Conservation (phyloP, 139 green algal genomes). For the Closterium sp. region DNA sequence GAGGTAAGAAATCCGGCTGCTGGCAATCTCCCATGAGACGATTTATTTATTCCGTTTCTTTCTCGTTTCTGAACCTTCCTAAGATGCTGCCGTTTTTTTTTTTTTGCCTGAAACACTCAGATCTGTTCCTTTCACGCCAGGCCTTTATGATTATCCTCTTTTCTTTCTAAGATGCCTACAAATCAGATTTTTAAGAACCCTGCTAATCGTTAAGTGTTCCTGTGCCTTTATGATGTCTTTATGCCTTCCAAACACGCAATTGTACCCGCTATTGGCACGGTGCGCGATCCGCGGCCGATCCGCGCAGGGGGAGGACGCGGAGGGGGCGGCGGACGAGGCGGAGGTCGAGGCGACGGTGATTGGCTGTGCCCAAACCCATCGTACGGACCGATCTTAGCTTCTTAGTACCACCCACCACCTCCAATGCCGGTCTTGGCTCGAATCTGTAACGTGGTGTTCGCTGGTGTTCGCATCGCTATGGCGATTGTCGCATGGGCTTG, state of each 20-base stretch:
- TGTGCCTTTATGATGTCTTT: neutral
- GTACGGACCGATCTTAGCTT: neutral
- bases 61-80: too few relatives aligned
- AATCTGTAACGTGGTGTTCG: neutral
- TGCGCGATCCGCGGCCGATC: neutral
- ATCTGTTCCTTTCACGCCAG: too few relatives aligned
- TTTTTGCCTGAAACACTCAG: too few relatives aligned
- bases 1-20: neutral
- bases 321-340: neutral
- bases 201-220: neutral
- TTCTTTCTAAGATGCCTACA: too few relatives aligned
- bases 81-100: too few relatives aligned
- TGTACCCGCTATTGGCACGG: neutral
- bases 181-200: neutral
- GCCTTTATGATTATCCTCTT: too few relatives aligned
- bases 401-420: neutral
- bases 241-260: neutral
- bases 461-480: neutral
- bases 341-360: constrained; percentile 27
- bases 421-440: neutral
- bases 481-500: neutral
- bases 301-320: constrained; percentile 4
- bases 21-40: neutral
- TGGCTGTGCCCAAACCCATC: constrained; percentile 29
- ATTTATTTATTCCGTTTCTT: neutral